Percentiles rank a stretch among this genome's conserved stretches.
phyloP scores from a whole-genome alignment of 2,329 filamentous ascomycete genomes.

The Aulographum hederae region DNA sequence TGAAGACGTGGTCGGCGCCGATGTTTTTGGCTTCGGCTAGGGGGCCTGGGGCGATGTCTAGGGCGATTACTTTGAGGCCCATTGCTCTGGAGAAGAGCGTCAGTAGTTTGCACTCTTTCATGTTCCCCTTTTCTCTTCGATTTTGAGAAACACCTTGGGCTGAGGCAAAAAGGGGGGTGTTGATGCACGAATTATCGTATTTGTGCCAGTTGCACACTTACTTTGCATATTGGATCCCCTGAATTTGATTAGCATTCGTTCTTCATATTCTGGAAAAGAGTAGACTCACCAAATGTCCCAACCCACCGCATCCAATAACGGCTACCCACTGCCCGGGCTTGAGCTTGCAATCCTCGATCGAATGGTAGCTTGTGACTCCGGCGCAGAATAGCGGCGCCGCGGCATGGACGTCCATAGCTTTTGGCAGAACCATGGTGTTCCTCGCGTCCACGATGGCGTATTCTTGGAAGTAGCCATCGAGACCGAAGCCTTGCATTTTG shows the following conservation, averaged over 20 bases:
- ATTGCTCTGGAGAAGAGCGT: too few species aligned
- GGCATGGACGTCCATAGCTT: constrained; percentile 15
- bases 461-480: constrained; percentile 28
- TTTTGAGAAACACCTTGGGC: too few species aligned
- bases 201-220: too few species aligned
- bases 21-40: not conserved
- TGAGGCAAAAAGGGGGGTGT: too few species aligned
- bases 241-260: too few species aligned
- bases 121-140: too few species aligned
- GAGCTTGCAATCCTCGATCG: constrained; percentile 10
- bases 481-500: constrained; percentile 17
- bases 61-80: not conserved
- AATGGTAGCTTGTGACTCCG: not conserved
- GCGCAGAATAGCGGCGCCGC: not conserved
- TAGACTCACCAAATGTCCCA: constrained; percentile 17
- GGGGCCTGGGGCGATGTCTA: not conserved
- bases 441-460: constrained; percentile 28
- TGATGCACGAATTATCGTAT: too few species aligned
- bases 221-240: constrained; percentile 1
- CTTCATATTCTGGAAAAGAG: too few species aligned
- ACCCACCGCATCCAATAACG: constrained; percentile 18
- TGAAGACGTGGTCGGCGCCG: not conserved
- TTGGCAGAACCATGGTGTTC: constrained; percentile 23
- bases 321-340: constrained; percentile 11
- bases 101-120: too few species aligned